Evolutionary conservation across 2,329 filamentous ascomycete genomes (phyloP), one percentile per base, ranked within the genome.

Genomic region (Colletotrichum chrysophilum): DNA sequence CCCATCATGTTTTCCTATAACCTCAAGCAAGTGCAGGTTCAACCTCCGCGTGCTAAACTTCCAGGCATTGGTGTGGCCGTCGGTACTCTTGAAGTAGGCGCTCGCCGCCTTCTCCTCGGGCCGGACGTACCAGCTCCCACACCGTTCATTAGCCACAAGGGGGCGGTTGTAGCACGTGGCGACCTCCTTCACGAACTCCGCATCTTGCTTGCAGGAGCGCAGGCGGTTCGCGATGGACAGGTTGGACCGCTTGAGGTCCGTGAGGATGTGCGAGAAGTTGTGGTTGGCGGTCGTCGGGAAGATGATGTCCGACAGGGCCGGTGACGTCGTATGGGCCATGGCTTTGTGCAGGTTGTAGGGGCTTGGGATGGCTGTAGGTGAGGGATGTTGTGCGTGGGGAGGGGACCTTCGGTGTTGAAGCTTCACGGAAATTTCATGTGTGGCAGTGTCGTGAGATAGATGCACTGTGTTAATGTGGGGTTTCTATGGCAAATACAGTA

Each of bases 71-170:
- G 93, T 92, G 83, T 99, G 97, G 1, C 97, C 97, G 85, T 99
- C 97, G 3, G 97, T 99, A 85, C 95, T 98, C 88, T 99, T 99
- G 86, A 98, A 99, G 85, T 98, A 99, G 36, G 94, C 95, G 78
- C 94, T 96, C 36, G 91, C 94, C 2, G 82, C 85, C 84, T 96
- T 97, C 30, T 81, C 81, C 9, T 84, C 84, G 0, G 93, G 93
- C 38, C 88, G 85, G 30, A 98, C 94, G 83, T 98, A 98, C 97
- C 97, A 99, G 84, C 95, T 96, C 1, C 97, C 97, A 83, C 97
- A 98, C 75, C 97, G 91, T 87, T 98, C 96, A 82, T 99, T 99
- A 34, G 96, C 96, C 16, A 98, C 88, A 2, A 98, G 87, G 0
- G 96, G 95, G 2, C 96, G 87, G 4, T 80, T 79, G 73, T 88